A percentile compares a stretch with the other conserved stretches of the same genome.
phyloP scores from a whole-genome alignment of 306 rosid species.

The Inga leiocalycina region DNA sequence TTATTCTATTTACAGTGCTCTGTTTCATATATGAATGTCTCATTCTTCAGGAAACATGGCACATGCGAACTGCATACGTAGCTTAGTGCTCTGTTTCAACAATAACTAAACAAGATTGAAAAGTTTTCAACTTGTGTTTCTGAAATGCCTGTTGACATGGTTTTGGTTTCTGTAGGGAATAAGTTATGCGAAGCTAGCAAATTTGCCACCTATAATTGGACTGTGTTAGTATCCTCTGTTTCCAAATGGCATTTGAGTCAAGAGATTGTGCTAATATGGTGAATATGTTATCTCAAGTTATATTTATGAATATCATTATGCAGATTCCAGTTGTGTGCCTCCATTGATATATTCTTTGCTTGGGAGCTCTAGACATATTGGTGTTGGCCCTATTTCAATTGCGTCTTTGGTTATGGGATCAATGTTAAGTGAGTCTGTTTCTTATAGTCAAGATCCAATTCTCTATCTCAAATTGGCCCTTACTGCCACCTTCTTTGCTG shows the following conservation, averaged over 20 bases:
- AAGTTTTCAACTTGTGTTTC: neutral
- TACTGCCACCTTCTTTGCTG: slow-evolving; percentile 92
- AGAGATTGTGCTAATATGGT: neutral
- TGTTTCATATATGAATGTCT: too few relatives aligned
- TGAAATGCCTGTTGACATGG: neutral
- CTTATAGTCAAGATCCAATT: slow-evolving; percentile 54
- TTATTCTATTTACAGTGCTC: too few relatives aligned
- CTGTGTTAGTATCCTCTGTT: slow-evolving; percentile 61
- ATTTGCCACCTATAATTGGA: slow-evolving; percentile 92
- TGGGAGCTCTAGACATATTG: slow-evolving; percentile 93
- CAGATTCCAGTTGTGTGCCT: slow-evolving; percentile 98
- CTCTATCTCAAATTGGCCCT: slow-evolving; percentile 85
- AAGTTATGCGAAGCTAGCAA: slow-evolving; percentile 94
- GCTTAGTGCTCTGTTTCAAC: neutral
- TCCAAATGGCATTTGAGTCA: neutral
- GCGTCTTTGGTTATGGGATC: slow-evolving; percentile 99
- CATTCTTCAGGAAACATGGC: too few relatives aligned
- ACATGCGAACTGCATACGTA: too few relatives aligned
- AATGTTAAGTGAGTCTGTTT: slow-evolving; percentile 76
- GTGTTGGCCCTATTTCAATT: slow-evolving; percentile 94
- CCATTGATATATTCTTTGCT: slow-evolving; percentile 84
- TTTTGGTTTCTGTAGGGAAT: slow-evolving; percentile 68
- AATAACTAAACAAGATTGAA: neutral
- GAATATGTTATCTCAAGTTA: neutral
- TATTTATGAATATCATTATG: slow-evolving; percentile 17